Conservation (phyloP, 148 eudicot genomes). For the Chenopodium berlandieri region DNA sequence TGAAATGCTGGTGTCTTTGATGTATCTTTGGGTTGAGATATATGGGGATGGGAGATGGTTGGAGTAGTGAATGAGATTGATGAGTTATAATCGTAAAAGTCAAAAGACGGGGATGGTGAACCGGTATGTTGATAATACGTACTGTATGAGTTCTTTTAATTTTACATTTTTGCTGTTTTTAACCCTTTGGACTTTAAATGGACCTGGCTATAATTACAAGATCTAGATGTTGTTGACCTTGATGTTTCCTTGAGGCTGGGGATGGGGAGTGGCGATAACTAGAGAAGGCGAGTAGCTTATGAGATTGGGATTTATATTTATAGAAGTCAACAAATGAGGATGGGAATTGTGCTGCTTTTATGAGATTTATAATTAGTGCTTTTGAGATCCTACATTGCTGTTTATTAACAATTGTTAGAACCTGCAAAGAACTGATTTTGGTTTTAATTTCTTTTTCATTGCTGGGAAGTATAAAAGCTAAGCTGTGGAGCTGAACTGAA, state of each 20-base stretch:
- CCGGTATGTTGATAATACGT: not conserved
- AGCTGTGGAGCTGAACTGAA: not conserved
- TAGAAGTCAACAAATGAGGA: not conserved
- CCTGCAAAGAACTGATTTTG: not conserved
- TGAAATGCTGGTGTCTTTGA: not conserved
- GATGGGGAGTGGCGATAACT: too few relatives aligned
- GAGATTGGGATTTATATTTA: not conserved
- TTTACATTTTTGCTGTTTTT: not conserved
- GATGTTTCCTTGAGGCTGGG: not conserved
- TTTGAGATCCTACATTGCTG: not conserved
- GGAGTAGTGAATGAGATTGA: not conserved
- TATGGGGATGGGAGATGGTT: not conserved
- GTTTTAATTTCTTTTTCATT: not conserved
- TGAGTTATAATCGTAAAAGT: not conserved
- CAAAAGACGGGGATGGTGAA: not conserved
- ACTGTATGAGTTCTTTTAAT: not conserved
- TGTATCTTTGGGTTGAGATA: not conserved
- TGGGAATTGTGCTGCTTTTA: not conserved
- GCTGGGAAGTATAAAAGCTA: not conserved
- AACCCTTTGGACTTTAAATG: not conserved
- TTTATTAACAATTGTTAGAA: not conserved
- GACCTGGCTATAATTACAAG: not conserved
- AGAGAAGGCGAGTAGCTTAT: not conserved
- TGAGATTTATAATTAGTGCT: not conserved
- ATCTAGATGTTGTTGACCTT: not conserved